Evolutionary conservation across 768 basidiomycete genomes (phyloP).

Genomic region (Suillus subaureus): DNA sequence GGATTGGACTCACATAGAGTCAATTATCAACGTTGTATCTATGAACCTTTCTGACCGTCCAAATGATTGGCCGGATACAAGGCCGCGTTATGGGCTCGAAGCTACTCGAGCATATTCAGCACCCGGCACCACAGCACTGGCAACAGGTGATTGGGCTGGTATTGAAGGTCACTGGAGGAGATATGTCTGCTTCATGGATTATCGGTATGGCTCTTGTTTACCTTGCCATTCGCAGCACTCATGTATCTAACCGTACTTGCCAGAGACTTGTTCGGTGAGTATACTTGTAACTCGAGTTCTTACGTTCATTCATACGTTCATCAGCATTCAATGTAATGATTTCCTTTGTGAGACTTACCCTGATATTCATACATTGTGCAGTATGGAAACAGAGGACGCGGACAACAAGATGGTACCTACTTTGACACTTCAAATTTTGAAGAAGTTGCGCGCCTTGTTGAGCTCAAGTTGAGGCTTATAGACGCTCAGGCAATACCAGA

Average conservation of each 20-base stretch:
- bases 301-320: conserved; percentile 2
- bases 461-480: conserved; percentile 54
- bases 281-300: background rate
- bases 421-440: conserved; percentile 58
- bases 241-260: background rate
- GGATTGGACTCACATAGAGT: conserved; percentile 68
- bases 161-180: conserved; percentile 76
- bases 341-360: background rate
- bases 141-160: conserved; percentile 67
- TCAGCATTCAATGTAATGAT: conserved; percentile 55
- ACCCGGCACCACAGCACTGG: conserved; percentile 38
- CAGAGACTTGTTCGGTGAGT: conserved; percentile 31
- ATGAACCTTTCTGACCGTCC: conserved; percentile 54
- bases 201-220: conserved; percentile 47
- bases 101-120: conserved; percentile 58
- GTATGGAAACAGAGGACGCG: conserved; percentile 27
- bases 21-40: conserved; percentile 55
- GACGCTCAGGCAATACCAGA: conserved; percentile 26
- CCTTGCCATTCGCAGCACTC: conserved; percentile 44
- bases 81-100: conserved; percentile 54
- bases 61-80: conserved; percentile 34
- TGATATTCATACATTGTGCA: conserved; percentile 14
- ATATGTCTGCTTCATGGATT: conserved; percentile 80
- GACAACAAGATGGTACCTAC: conserved; percentile 34
- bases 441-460: conserved; percentile 67